Base-by-base conservation (phyloP, 2,329 filamentous ascomycete genomes). In the Colletotrichum simmondsii region DNA sequence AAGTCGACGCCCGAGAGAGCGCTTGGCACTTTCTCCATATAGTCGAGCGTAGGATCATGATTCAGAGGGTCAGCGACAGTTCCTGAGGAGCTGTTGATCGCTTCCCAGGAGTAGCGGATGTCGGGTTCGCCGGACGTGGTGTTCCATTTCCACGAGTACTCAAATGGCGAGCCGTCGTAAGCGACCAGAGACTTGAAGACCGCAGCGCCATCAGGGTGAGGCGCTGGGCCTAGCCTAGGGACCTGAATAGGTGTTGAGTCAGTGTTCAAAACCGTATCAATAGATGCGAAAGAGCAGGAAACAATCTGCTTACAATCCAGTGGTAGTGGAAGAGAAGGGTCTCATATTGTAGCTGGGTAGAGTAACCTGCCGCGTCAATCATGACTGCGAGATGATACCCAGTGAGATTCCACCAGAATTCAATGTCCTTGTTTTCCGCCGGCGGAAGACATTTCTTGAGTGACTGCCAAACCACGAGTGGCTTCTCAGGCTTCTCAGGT, bases 101-200 rank as follows among this genome's bases (percentile, higher is more conserved):
- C 69, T 30, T 72, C 69, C 42, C 37, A 26, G 14, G 69, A 62
- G 59, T 68, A 68, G 42, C 71, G 67, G 32, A 73, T 65, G 22
- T 64, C 58, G 3, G 69, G 69, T 49, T 54, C 22, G 24, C 35
- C 26, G 16, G 26, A 22, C 5, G 65, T 26, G 8, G 71, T 68
- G 37, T 69, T 73, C 71, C 71, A 73, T 42, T 73, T 73, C 71
- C 71, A 73, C 3, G 71, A 64, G 46, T 73, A 73, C 54, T 73
- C 71, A 6, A 73, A 11, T 3, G 71, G 71, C n/a, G 61, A 64
- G 19, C 71, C 58, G 19, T 73, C 65, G 10, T 37, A 37, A 16
- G 35, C 35, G 12, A 37, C 35, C 12, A 37, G 14, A 7, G 35
- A 37, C 35, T 37, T 37, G 35, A 37, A 37, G 12, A 37, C 12